These are phyloP conservation scores for Vitis hybrid DNA, from an alignment of 177 flowering plant genomes.

Conservation along the genomic window DNA sequence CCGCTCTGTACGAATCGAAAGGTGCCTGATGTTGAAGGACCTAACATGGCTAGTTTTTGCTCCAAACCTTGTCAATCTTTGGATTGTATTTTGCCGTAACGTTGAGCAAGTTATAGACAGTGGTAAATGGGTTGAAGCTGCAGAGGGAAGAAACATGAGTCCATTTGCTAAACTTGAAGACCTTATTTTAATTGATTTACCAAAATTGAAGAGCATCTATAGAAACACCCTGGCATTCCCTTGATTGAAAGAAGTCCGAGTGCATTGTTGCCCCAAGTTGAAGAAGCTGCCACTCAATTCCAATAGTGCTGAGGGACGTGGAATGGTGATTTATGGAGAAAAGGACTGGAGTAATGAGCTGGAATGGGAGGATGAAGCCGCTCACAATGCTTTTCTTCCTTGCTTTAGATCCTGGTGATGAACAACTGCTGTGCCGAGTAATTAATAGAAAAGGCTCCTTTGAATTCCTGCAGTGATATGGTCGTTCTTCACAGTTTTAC, in stretches of 20 bases:
- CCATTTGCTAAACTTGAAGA: constrained; percentile 9
- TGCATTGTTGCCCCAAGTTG: constrained; percentile 10
- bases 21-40: constrained; percentile 15
- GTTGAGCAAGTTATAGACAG: constrained; percentile 6
- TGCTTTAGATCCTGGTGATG: too few relatives aligned
- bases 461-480: too few relatives aligned
- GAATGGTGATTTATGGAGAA: background rate
- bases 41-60: constrained; percentile 20
- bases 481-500: too few relatives aligned
- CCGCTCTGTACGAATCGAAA: background rate
- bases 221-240: constrained; percentile 14
- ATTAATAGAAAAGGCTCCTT: too few relatives aligned
- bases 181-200: background rate
- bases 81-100: background rate
- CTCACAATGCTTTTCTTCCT: too few relatives aligned
- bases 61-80: constrained; percentile 8
- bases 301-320: background rate
- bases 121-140: background rate
- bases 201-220: constrained; percentile 11
- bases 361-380: constrained; percentile 21
- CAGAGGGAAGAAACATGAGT: background rate
- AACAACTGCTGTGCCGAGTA: too few relatives aligned
- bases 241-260: background rate
- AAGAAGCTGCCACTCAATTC: constrained; percentile 16
- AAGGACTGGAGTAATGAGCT: constrained; percentile 18